Conservation (phyloP, 495 filamentous ascomycete species). For the Xylaria intraflava region DNA sequence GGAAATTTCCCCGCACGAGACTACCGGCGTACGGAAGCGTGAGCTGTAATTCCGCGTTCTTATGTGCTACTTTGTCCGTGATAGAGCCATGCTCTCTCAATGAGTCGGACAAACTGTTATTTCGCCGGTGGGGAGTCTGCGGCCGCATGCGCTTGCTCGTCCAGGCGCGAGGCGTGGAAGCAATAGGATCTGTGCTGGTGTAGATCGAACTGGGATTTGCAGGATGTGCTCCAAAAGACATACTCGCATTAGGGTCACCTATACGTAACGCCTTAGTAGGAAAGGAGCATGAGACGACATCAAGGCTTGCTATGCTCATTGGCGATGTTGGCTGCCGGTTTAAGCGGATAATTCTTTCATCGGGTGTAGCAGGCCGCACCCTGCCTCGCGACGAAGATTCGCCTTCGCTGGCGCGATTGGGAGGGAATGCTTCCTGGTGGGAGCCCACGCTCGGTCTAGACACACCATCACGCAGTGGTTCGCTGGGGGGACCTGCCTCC, state of each 20-base stretch:
- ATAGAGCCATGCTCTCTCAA: constrained; percentile 61
- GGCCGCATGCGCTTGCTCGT: constrained; percentile 48
- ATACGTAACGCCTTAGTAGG: constrained; percentile 56
- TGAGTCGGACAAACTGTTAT: constrained; percentile 70
- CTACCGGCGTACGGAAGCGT: constrained; percentile 69
- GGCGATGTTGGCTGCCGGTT: constrained; percentile 40
- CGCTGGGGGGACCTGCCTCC: constrained; percentile 30
- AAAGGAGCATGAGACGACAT: constrained; percentile 77
- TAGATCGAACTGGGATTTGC: constrained; percentile 48
- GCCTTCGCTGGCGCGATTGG: constrained; percentile 41
- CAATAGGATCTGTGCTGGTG: constrained; percentile 38
- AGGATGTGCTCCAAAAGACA: constrained; percentile 56
- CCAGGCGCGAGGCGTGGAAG: constrained; percentile 45
- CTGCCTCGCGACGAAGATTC: constrained; percentile 34
- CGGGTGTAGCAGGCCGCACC: constrained; percentile 38
- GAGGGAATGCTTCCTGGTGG: constrained; percentile 34
- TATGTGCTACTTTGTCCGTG: constrained; percentile 42
- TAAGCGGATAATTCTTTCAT: constrained; percentile 21
- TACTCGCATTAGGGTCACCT: constrained; percentile 36
- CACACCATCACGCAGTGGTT: constrained; percentile 36
- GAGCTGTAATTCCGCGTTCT: constrained; percentile 52
- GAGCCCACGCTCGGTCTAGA: constrained; percentile 27
- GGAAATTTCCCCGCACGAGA: constrained; percentile 74
- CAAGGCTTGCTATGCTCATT: constrained; percentile 46
- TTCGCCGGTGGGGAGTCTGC: constrained; percentile 43